Conservation (phyloP, 2,329 filamentous ascomycete species). For the Cladorrhinum sp. region DNA sequence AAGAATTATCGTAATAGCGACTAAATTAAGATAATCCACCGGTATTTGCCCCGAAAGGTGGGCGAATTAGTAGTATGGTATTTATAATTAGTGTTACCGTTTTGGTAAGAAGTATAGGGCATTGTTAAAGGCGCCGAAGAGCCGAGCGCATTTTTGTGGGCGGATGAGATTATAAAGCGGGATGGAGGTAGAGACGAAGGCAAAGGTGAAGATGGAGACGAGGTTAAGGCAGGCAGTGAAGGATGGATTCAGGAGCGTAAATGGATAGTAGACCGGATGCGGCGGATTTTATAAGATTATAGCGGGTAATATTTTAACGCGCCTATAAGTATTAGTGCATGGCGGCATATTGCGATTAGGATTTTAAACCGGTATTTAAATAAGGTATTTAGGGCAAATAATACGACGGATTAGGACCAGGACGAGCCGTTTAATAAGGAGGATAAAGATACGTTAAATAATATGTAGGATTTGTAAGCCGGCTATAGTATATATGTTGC, state of each 20-base stretch:
- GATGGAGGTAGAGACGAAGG: too few relatives aligned
- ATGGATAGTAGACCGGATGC: not conserved
- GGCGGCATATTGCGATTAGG: not conserved
- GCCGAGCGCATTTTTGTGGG: too few relatives aligned
- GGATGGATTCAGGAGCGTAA: not conserved
- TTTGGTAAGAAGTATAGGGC: too few relatives aligned
- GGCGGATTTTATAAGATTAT: not conserved
- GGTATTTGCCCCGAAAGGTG: too few relatives aligned
- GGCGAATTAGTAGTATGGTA: too few relatives aligned
- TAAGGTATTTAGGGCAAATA: not conserved
- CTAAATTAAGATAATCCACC: too few relatives aligned
- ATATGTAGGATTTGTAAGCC: not conserved
- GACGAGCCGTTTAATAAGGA: not conserved
- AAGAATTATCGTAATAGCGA: too few relatives aligned
- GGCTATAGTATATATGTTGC: not conserved
- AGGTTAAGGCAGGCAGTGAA: not conserved
- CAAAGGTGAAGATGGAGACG: too few relatives aligned
- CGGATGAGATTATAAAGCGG: too few relatives aligned
- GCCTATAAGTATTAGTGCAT: not conserved
- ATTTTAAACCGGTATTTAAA: not conserved
- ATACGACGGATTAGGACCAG: not conserved
- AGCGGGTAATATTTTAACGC: not conserved
- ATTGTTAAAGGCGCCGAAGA: too few relatives aligned
- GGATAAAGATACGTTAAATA: not conserved
- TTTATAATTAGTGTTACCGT: too few relatives aligned